Evolutionary conservation across 2,329 filamentous ascomycete species (phyloP).

Genomic region (Neofusicoccum kwambonambiense): DNA sequence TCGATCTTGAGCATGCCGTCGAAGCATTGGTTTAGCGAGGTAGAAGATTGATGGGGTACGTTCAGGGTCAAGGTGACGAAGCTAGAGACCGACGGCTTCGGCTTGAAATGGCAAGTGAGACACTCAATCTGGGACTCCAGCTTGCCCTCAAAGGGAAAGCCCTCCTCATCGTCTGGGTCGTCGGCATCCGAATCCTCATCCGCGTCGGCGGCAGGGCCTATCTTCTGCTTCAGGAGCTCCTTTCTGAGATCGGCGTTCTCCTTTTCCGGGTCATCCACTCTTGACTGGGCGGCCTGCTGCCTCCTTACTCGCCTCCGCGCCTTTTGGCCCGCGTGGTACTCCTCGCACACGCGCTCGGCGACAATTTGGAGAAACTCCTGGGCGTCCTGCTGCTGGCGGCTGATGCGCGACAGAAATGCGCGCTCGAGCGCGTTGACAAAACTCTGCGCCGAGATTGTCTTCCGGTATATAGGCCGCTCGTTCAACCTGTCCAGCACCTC

Average conservation of each 20-base stretch:
- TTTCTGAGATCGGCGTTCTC: conserved; percentile 21
- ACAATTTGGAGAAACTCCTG: conserved; percentile 97
- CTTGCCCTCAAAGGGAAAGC: conserved; percentile 88
- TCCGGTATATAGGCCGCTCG: conserved; percentile 88
- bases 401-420: conserved; percentile 88
- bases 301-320: conserved; percentile 60
- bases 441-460: conserved; percentile 82
- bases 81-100: conserved; percentile 75
- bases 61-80: conserved; percentile 92
- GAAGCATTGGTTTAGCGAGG: conserved; percentile 82
- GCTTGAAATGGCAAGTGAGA: conserved; percentile 83
- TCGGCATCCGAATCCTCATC: conserved; percentile 24
- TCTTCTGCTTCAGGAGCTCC: conserved; percentile 24
- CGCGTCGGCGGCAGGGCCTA: conserved; percentile 16
- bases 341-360: conserved; percentile 86
- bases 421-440: conserved; percentile 82
- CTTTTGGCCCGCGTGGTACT: conserved; percentile 81
- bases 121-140: conserved; percentile 96
- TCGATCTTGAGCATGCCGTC: conserved; percentile 94
- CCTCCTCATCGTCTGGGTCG: conserved; percentile 55
- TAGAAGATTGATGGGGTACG: conserved; percentile 77
- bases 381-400: conserved; percentile 92
- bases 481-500: conserved; percentile 90
- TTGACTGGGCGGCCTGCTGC: conserved; percentile 15
- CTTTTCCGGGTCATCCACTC: conserved; percentile 27